Evolutionary conservation across 345 rosid genomes (phyloP).

Genomic region (Psidium friedrichsthalianum): DNA sequence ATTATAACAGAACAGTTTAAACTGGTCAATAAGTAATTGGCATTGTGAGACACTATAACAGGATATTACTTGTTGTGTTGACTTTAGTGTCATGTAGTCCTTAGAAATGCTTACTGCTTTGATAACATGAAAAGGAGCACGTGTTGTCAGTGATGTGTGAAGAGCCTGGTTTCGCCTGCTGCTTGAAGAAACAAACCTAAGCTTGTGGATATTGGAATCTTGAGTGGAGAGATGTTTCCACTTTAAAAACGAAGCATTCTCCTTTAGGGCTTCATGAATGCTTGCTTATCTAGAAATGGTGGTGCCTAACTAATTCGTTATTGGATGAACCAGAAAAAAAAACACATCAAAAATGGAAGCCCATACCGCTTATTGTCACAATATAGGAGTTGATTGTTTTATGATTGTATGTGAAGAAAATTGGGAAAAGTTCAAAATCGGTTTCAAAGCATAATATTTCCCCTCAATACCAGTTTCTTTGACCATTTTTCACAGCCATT

Average conservation of each 20-base stretch:
- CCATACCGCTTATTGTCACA: not conserved
- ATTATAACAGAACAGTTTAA: not conserved
- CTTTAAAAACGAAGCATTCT: not conserved
- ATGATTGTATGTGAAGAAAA: not conserved
- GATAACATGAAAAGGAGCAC: not conserved
- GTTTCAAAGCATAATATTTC: not conserved
- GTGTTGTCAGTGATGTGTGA: not conserved
- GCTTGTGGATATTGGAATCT: not conserved
- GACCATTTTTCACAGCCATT: not conserved
- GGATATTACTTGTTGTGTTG: not conserved
- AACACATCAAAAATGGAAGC: not conserved
- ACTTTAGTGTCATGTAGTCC: not conserved
- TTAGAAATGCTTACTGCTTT: not conserved
- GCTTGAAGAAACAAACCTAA: not conserved
- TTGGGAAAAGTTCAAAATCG: not conserved
- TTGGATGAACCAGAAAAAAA: not conserved
- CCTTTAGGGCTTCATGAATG: not conserved
- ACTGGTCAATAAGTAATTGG: not conserved
- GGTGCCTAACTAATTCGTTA: not conserved
- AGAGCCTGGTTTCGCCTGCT: not conserved
- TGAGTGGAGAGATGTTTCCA: not conserved
- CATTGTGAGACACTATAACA: not conserved
- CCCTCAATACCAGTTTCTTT: not conserved
- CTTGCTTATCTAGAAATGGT: not conserved
- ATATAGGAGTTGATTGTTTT: not conserved